A percentile compares a stretch with the other conserved stretches of the same genome.
Evolutionary conservation across 2,329 filamentous ascomycete species (phyloP).

Genomic region (Pseudocercospora fijiensis): DNA sequence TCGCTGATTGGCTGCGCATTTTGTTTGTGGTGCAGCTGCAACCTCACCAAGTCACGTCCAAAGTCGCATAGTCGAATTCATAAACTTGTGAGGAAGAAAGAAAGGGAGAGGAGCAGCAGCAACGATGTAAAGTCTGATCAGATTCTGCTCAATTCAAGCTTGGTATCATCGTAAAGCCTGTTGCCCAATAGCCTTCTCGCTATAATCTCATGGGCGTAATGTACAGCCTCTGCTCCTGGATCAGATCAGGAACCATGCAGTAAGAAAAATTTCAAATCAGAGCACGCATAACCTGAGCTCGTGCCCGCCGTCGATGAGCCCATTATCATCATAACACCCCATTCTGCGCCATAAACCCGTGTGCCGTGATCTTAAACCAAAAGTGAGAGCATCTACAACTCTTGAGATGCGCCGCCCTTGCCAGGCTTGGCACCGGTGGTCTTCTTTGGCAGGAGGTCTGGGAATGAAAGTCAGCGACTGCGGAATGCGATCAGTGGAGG

Average conservation of each 20-base stretch:
- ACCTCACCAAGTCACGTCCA: constrained; percentile 11
- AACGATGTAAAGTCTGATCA: constrained; percentile 29
- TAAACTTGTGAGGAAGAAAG: background rate
- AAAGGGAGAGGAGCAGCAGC: constrained; percentile 12
- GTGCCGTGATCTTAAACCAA: constrained; percentile 30
- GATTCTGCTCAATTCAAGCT: constrained; percentile 26
- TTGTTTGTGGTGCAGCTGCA: constrained; percentile 13
- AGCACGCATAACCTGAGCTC: constrained; percentile 34
- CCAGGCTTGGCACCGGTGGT: constrained; percentile 72
- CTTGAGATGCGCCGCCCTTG: constrained; percentile 87
- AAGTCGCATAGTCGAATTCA: background rate
- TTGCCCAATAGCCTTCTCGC: constrained; percentile 25
- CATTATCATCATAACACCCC: constrained; percentile 39
- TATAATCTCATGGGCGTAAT: constrained; percentile 28
- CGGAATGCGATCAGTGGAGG: constrained; percentile 1
- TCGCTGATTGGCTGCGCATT: constrained; percentile 3
- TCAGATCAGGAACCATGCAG: constrained; percentile 28
- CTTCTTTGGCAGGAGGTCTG: constrained; percentile 99
- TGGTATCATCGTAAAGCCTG: constrained; percentile 33
- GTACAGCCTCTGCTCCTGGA: constrained; percentile 32
- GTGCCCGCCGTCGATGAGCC: constrained; percentile 37
- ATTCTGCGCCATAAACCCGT: constrained; percentile 35
- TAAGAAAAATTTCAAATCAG: constrained; percentile 23
- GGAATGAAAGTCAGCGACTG: constrained; percentile 43
- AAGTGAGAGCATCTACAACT: constrained; percentile 66